Evolutionary conservation across 108 stramenopile species (phyloP), one percentile per base, ranked within the genome.

Genomic region (Pseudonitzschia delicatissima): DNA sequence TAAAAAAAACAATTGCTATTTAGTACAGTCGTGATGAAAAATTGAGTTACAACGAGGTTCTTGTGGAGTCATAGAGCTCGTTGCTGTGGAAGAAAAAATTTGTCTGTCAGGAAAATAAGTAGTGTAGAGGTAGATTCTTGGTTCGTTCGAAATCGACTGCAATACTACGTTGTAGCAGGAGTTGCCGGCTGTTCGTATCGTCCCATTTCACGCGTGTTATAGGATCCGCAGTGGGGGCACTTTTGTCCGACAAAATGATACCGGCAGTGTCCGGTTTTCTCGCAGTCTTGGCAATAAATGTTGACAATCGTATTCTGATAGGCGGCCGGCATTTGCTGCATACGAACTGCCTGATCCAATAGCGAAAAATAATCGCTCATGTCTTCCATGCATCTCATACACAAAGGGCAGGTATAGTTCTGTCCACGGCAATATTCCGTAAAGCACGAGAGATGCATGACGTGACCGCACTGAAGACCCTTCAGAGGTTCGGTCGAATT

Each of bases 381-480:
- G 64, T 94, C 90, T 48, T 94, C 93, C 63, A 87, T 83, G 32
- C 83, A 87, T 66, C 86, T 82, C 69, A 84, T 88, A 61, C 94
- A 95, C 5, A 95, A 71, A 0, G 89, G 94, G 63, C 94, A 95
- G 11, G 89, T 91, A 66, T 90, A 88, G 27, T 62, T 50, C 23
- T 79, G 76, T 2, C 81, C 77, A 23, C 90, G 71, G 50, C 84
- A 67, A 59, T 91, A 88, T 67, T 77, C 66, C 6, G 73, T 81
- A 80, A 89, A 97, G 78, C 97, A 98, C 18, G 82, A 71, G 55
- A 94, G 66, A 77, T 97, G 97, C 96, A 97, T 94, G 44, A 96
- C 88, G 66, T 98, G 97, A 4, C 97, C 97, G 64, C 97, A 98
- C 45, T 81, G 77, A 21, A 98, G 80, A 47, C 87, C 86, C 51